Evolutionary conservation across 495 filamentous ascomycete genomes (phyloP), one percentile per base, ranked within the genome.

Genomic region (Halenospora varia): DNA sequence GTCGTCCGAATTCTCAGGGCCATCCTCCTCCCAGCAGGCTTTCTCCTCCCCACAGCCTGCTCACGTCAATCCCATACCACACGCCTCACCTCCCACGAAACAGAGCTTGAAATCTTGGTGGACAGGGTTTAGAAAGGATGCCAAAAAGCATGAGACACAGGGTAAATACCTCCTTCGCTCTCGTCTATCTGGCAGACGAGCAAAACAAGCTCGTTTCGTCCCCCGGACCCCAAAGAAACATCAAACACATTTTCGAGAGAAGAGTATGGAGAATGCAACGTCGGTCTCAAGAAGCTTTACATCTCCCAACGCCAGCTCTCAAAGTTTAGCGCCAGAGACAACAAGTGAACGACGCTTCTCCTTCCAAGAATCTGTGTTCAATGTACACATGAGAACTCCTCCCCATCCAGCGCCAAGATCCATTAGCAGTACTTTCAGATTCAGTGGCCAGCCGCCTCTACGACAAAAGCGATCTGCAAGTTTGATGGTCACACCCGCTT

Each of bases 71-170:
- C 48, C 10, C 20, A 48, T 10, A 20, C 48, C 19, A 19, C 18
- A 26, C 47, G 84, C 87, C 39, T 83, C 87, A 10, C 85, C 90
- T 29, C 86, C 82, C 51, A 92, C 84, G 71, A 82, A 88, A 66
- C 89, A 95, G 25, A 63, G 55, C 65, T 75, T 96, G 55, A 85
- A 89, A 64, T 90, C 86, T 24, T 97, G 92, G 92, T 96, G 91
- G 92, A 92, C 86, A 72, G 81, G 82, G 49, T 96, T 97, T 75
- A 90, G 88, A 72, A 53, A 59, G 46, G 51, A 44, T 41, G 24
- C 55, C 55, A 40, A 22, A 24, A 51, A 23, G 10, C 25, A 57
- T 4, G 65, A 65, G n/a, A 23, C 53, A 17, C 59, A 56, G 35
- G 65, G 65, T 68, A 63, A 57, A 25, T 55, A 25, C 24, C 40